A percentile compares a stretch with the other conserved stretches of the same genome.
These are phyloP conservation scores for Alternaria arborescens DNA, from an alignment of 2,329 filamentous ascomycete species.

Conservation along the genomic window DNA sequence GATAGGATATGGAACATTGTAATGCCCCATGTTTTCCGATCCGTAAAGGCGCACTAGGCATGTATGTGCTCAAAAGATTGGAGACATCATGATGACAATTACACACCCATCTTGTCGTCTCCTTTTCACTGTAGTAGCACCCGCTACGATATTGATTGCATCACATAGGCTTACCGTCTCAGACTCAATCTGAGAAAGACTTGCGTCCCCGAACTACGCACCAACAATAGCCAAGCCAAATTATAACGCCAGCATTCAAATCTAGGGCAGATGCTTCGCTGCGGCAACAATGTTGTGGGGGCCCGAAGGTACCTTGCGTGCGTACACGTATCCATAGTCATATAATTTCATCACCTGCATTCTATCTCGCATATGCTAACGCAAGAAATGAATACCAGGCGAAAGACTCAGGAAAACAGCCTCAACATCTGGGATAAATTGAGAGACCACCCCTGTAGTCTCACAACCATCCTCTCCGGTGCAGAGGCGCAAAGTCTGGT, in stretches of 20 bases:
- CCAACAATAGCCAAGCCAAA: neutral
- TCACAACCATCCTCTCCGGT: neutral
- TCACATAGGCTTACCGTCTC: neutral
- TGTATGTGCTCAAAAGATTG: neutral
- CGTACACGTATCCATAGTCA: neutral
- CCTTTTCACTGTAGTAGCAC: neutral
- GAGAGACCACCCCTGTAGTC: neutral
- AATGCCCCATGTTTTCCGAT: neutral
- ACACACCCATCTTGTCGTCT: neutral
- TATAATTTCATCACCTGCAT: neutral
- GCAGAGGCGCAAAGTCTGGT: neutral
- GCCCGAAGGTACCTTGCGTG: neutral
- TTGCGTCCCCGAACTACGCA: neutral
- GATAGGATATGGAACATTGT: neutral
- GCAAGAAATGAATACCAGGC: neutral
- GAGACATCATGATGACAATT: neutral
- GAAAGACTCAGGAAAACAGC: neutral
- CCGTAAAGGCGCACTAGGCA: neutral
- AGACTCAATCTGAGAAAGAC: neutral
- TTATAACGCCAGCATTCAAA: neutral
- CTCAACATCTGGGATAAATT: neutral
- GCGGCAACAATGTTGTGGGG: neutral
- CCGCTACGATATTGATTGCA: neutral
- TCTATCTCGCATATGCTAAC: neutral
- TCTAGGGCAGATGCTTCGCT: neutral